Base-by-base conservation (phyloP, 768 basidiomycete species). In the Suillus placidus region DNA sequence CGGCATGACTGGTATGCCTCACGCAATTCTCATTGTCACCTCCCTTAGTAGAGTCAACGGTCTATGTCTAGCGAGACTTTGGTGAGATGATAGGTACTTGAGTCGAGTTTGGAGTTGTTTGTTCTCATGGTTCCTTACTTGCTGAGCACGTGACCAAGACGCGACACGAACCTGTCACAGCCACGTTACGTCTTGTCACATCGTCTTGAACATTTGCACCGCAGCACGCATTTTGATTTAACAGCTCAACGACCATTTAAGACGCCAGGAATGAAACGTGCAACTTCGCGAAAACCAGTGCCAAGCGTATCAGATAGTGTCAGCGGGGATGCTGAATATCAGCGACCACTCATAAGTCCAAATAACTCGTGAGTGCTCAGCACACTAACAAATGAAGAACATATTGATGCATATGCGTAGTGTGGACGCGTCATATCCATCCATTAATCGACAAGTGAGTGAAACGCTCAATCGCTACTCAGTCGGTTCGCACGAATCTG, bases 241-340 rank as follows among this genome's bases (percentile, higher is more conserved):
- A 45, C 54, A 14, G 43, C 35, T 61, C 49, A 34, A 38, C 35
- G 32, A 43, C 38, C 32, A 62, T 34, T 23, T 57, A 23, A n/a
- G 6, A 40, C 34, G 0, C 32, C 61, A 57, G 5, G 23, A 18
- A 35, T 60, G 45, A 37, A 34, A 23, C 20, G 35, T 34, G 37
- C 38, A n/a, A 75, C 73, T 70, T 18, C 70, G 2, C 66, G 74
- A 69, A 78, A 76, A 54, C 73, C 65, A 40, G 26, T 65, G 1
- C 75, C 73, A 13, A 55, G 32, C 16, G 64, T 65, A 5, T 38
- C 63, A 23, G 57, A 61, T 38, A 71, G 63, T 2, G 26, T 14
- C 45, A 14, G 32, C 30, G 23, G 43, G 49, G 40, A 60, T 20
- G 40, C 26, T 1, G 66, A 60, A 16, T 35, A 13, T 37, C 60